Evolutionary conservation across 2,329 filamentous ascomycete species (phyloP).

Genomic region (Fusarium verticillioides): DNA sequence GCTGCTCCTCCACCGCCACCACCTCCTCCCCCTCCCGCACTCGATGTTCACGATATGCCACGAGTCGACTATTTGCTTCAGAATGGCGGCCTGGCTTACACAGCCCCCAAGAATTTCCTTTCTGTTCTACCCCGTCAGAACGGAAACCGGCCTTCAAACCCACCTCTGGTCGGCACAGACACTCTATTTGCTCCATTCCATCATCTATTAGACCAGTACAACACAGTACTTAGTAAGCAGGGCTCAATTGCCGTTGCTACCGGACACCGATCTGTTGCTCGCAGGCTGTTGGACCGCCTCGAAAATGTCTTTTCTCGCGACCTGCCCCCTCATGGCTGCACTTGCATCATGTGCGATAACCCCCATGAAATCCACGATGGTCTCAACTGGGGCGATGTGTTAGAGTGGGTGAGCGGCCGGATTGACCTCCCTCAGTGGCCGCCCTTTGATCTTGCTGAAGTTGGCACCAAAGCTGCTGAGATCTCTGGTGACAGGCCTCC

Average conservation of each 20-base stretch:
- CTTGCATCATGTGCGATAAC: constrained; percentile 83
- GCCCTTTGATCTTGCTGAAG: constrained; percentile 78
- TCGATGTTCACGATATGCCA: constrained; percentile 76
- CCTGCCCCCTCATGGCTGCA: constrained; percentile 85
- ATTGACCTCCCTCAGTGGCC: constrained; percentile 90
- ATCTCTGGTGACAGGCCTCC: constrained; percentile 68
- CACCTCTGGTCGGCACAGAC: constrained; percentile 73
- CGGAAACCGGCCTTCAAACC: constrained; percentile 69
- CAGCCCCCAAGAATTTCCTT: constrained; percentile 79
- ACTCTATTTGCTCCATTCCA: constrained; percentile 86
- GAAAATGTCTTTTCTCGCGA: constrained; percentile 96
- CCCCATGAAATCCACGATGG: constrained; percentile 72
- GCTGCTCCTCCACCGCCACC: constrained; percentile 62
- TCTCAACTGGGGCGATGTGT: constrained; percentile 92
- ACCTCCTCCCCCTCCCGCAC: constrained; percentile 78
- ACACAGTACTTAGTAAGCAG: constrained; percentile 80
- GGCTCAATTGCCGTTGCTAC: constrained; percentile 95
- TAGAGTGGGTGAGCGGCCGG: constrained; percentile 91
- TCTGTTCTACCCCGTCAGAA: constrained; percentile 68
- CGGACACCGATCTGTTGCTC: constrained; percentile 93
- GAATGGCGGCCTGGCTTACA: constrained; percentile 81
- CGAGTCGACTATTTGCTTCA: constrained; percentile 93
- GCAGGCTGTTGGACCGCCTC: constrained; percentile 86
- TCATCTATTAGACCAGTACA: constrained; percentile 86
- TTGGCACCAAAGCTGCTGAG: constrained; percentile 70